Evolutionary conservation across 176 grass and related monocot genomes (phyloP).

Genomic region (Pharus latifolius): DNA sequence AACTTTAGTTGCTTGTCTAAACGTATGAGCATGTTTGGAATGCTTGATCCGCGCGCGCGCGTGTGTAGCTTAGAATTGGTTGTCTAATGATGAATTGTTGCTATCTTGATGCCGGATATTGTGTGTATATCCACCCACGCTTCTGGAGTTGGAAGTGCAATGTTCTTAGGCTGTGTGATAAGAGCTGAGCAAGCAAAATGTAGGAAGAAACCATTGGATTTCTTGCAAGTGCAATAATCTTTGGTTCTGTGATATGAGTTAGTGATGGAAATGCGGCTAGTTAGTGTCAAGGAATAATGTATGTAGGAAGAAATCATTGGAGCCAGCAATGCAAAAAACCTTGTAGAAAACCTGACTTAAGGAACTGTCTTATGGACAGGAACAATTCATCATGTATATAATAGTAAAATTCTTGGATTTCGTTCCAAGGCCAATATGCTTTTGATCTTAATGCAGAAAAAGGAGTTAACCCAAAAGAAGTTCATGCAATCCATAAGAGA

Average conservation of each 20-base stretch:
- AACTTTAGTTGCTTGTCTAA: neutral
- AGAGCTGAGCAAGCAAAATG: neutral
- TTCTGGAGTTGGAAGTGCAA: neutral
- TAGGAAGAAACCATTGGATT: neutral
- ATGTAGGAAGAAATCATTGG: neutral
- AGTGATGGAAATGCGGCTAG: no score
- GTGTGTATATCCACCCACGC: no score
- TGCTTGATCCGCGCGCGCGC: no score
- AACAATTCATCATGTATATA: neutral
- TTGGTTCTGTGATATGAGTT: no score
- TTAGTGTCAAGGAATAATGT: no score
- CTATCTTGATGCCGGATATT: no score
- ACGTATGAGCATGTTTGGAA: neutral
- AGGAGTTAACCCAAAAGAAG: neutral
- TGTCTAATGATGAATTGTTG: no score
- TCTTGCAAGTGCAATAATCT: no score
- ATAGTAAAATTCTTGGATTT: no score
- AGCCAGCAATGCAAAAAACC: neutral
- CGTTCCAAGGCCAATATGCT: neutral
- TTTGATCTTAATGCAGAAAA: neutral
- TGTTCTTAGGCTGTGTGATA: neutral
- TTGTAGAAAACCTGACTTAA: neutral
- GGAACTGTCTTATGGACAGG: neutral
- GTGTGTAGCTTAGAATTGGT: no score
- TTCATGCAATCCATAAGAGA: neutral